Percentiles rank a stretch among this genome's conserved stretches.
Evolutionary conservation across 257 asterid genomes (phyloP).

Genomic region (Avicennia marina): DNA sequence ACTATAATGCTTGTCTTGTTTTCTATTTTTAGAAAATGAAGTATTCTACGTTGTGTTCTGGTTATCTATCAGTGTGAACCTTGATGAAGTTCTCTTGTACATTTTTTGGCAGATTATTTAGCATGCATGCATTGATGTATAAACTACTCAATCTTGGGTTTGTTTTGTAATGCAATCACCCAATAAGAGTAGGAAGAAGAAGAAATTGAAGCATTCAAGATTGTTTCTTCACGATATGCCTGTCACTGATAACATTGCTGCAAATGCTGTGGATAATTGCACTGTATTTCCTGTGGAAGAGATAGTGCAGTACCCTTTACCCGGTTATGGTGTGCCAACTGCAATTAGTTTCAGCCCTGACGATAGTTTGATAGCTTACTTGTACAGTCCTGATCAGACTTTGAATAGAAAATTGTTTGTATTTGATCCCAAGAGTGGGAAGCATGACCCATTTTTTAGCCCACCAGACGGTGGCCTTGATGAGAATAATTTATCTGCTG

Average conservation of each 20-base stretch:
- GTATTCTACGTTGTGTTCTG: neutral
- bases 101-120: slow-evolving; percentile 33
- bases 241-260: slow-evolving; percentile 42
- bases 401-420: slow-evolving; percentile 60
- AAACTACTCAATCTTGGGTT: slow-evolving; percentile 28
- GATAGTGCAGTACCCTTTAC: slow-evolving; percentile 79
- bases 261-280: slow-evolving; percentile 52
- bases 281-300: slow-evolving; percentile 67
- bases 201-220: slow-evolving; percentile 56
- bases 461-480: slow-evolving; percentile 96
- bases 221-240: slow-evolving; percentile 57
- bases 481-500: slow-evolving; percentile 77
- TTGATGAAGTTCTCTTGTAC: slow-evolving; percentile 1
- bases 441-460: slow-evolving; percentile 64
- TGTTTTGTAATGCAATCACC: slow-evolving; percentile 69
- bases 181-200: slow-evolving; percentile 28
- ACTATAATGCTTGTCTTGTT: neutral
- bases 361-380: slow-evolving; percentile 63
- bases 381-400: slow-evolving; percentile 69
- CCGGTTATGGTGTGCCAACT: slow-evolving; percentile 72
- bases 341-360: slow-evolving; percentile 84
- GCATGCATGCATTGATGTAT: slow-evolving; percentile 41
- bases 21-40: neutral
- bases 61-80: neutral
- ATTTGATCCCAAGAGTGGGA: slow-evolving; percentile 58